A percentile compares a stretch with the other conserved stretches of the same genome.
Evolutionary conservation across 331 rosid genomes (phyloP).

Genomic region (Cydonia oblonga): DNA sequence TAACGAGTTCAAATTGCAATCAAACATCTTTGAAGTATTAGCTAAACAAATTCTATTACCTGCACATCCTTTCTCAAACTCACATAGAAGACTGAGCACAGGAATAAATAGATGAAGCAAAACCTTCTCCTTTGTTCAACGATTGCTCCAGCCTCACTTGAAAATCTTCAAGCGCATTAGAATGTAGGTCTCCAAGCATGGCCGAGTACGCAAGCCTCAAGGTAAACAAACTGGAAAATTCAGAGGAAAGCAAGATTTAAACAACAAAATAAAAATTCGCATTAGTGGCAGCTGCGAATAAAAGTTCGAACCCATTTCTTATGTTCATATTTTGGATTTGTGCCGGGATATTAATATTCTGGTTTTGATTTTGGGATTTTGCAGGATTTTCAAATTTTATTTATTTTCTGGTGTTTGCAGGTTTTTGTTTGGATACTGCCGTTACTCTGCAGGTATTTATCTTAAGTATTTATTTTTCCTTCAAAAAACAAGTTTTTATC

Average conservation of each 20-base stretch:
- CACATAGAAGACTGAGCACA: constrained; percentile 33
- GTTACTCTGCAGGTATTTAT: too few species aligned
- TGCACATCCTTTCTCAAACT: constrained; percentile 61
- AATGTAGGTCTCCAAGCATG: constrained; percentile 58
- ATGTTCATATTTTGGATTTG: too few species aligned
- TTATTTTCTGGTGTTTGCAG: too few species aligned
- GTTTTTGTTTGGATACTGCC: too few species aligned
- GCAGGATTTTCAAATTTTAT: too few species aligned
- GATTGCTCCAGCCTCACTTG: constrained; percentile 54
- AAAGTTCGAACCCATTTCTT: too few species aligned
- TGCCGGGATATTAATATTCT: too few species aligned
- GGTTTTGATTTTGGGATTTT: too few species aligned
- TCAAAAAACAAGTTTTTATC: too few species aligned
- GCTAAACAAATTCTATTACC: constrained; percentile 32
- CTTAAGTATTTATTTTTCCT: too few species aligned
- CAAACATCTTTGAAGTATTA: too few species aligned
- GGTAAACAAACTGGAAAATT: constrained; percentile 48
- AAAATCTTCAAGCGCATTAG: constrained; percentile 44
- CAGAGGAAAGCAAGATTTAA: constrained; percentile 3
- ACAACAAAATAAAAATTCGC: not conserved
- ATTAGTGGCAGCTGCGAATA: not conserved
- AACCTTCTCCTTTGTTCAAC: constrained; percentile 63
- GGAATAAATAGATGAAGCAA: constrained; percentile 46
- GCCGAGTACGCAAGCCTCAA: constrained; percentile 47
- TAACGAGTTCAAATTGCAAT: too few species aligned